phyloP scores from a whole-genome alignment of 331 rosid species.

The Acacia concinna region DNA sequence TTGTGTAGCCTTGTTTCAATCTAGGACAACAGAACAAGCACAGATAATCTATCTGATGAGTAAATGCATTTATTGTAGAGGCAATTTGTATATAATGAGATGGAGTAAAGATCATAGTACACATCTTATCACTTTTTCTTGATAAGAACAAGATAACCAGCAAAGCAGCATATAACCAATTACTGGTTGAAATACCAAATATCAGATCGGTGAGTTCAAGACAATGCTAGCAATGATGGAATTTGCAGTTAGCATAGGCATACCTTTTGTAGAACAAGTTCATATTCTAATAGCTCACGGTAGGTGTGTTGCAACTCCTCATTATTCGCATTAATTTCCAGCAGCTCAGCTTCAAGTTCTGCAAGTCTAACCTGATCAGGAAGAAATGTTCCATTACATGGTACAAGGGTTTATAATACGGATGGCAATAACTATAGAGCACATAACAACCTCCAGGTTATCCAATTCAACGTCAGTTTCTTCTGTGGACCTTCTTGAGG shows the following conservation, averaged over 20 bases:
- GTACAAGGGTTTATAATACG: background rate
- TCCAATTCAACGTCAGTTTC: slow-evolving; percentile 49
- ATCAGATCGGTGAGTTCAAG: slow-evolving; percentile 18
- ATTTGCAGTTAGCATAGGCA: background rate
- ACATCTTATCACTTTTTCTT: background rate
- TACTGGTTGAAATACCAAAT: background rate
- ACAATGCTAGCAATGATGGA: slow-evolving; percentile 1
- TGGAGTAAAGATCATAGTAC: slow-evolving; percentile 11
- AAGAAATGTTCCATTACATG: slow-evolving; percentile 15
- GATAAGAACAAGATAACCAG: slow-evolving; percentile 8
- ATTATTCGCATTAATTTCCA: slow-evolving; percentile 64
- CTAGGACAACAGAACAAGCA: slow-evolving; percentile 8
- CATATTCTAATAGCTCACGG: slow-evolving; percentile 66
- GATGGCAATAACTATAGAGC: slow-evolving; percentile 1
- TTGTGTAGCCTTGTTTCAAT: background rate
- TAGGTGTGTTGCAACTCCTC: slow-evolving; percentile 65
- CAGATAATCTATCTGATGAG: slow-evolving; percentile 16
- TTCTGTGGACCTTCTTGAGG: slow-evolving; percentile 36
- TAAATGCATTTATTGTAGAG: background rate
- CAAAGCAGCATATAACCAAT: background rate
- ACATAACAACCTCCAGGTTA: slow-evolving; percentile 62
- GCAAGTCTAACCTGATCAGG: slow-evolving; percentile 57
- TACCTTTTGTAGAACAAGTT: slow-evolving; percentile 81
- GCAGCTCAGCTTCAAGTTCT: slow-evolving; percentile 71
- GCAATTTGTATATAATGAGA: background rate